Conservation (phyloP, 768 basidiomycete genomes). For the Polyporus arcularius region DNA sequence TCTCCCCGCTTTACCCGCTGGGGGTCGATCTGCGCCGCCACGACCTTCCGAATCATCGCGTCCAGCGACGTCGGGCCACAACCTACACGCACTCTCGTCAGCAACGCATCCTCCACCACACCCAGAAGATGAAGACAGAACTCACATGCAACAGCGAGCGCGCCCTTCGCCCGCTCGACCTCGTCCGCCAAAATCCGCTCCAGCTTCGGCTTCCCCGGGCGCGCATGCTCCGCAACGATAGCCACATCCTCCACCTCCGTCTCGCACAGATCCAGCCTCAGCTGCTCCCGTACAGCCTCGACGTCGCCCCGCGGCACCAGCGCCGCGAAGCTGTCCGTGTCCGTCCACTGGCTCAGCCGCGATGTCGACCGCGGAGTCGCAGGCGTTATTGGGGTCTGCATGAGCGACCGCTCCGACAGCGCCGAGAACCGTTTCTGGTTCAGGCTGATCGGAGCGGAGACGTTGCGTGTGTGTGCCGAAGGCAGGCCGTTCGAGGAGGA, state of each 20-base stretch:
- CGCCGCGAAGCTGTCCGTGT: slow-evolving; percentile 29
- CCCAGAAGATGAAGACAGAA: slow-evolving; percentile 14
- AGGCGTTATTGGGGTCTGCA: slow-evolving; percentile 2
- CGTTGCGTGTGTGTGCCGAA: slow-evolving; percentile 7
- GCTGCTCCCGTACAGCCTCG: slow-evolving; percentile 29
- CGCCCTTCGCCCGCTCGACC: slow-evolving; percentile 53
- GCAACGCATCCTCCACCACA: background rate
- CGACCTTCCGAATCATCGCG: slow-evolving; percentile 64
- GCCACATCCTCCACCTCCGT: slow-evolving; percentile 61
- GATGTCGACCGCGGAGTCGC: slow-evolving; percentile 17
- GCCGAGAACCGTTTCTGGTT: slow-evolving; percentile 6
- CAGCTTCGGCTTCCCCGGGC: slow-evolving; percentile 67
- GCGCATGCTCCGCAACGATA: slow-evolving; percentile 60
- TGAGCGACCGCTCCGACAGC: slow-evolving; percentile 7
- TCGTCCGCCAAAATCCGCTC: slow-evolving; percentile 66
- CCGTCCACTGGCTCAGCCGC: slow-evolving; percentile 24
- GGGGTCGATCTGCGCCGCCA: slow-evolving; percentile 63
- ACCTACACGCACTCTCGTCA: slow-evolving; percentile 39
- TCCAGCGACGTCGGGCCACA: slow-evolving; percentile 76
- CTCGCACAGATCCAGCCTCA: slow-evolving; percentile 51
- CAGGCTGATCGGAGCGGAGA: background rate
- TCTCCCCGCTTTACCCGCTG: slow-evolving; percentile 53
- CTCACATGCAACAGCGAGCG: slow-evolving; percentile 71
- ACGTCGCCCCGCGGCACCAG: slow-evolving; percentile 25
- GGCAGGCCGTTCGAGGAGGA: background rate